Base-by-base conservation (phyloP, 2,329 filamentous ascomycete genomes). In the Proliferodiscus dingleyae region DNA sequence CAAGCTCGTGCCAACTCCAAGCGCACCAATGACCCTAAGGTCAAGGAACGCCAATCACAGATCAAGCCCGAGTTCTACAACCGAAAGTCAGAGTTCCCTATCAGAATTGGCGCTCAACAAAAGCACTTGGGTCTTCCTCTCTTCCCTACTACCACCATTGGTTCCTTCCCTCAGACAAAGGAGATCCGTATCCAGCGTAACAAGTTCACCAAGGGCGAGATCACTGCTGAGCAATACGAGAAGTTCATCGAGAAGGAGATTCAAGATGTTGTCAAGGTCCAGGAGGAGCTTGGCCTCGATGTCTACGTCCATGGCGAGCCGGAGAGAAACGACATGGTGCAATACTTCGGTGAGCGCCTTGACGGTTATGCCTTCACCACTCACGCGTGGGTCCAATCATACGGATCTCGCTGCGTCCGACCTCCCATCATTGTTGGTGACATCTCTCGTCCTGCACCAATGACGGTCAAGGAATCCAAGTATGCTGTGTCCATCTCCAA, bases 391-490 rank as follows among this genome's bases (percentile, higher is more conserved):
- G 93, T 98, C 47, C 89, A 98, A 81, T 89, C 82, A 63, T 98
- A 98, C 72, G 93, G 93, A 64, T 98, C 93, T 60, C 93, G 93
- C 66, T 98, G 93, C 71, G 93, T 98, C 62, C 88, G 93, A 68
- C 93, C 93, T 62, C 93, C 93, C 54, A 98, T 98, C 74, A 88
- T 98, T 64, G 93, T 97, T 62, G 93, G 93, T 73, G 93, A 98
- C 71, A 91, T 98, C 72, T 97, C 91, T 55, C 91, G 93, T 61
- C 93, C 93, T 57, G 85, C 83, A 60, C 87, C 93, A 60, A 98
- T 98, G 93, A 96, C 93, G 51, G 93, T 98, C 74, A 98, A 98
- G 86, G 93, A 98, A 81, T 95, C 88, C 72, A 95, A 97, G 80
- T 98, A 95, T 74, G 93, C 93, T 59, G 91, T 89, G 54, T 90